Percentiles rank a stretch among this genome's conserved stretches.
These are phyloP conservation scores for Pisolithus marmoratus DNA, from an alignment of 768 basidiomycete genomes.

Conservation along the genomic window DNA sequence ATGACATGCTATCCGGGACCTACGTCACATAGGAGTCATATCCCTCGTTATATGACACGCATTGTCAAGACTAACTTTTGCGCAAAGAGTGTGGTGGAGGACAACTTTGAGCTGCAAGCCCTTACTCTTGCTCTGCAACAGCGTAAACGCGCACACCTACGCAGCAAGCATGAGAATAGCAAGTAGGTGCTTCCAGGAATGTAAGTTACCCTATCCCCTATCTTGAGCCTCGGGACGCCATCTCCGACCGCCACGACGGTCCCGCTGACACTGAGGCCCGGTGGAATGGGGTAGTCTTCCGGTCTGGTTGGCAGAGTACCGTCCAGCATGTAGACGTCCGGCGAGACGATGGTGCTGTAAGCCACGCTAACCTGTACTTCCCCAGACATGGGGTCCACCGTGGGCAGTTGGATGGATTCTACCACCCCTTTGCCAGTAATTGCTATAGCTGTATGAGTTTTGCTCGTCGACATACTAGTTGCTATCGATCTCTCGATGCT, in stretches of 20 bases:
- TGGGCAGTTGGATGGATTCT: slow-evolving; percentile 32
- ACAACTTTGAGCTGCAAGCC: slow-evolving; percentile 35
- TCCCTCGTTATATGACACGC: not conserved
- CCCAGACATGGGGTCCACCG: slow-evolving; percentile 29
- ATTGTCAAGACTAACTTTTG: slow-evolving; percentile 29
- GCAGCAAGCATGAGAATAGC: not conserved
- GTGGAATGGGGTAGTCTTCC: slow-evolving; percentile 27
- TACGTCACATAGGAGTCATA: slow-evolving; percentile 10
- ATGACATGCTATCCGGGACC: slow-evolving; percentile 36
- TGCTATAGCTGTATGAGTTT: slow-evolving; percentile 39
- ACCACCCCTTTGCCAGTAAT: slow-evolving; percentile 30
- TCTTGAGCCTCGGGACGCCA: slow-evolving; percentile 28
- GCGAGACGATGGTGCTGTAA: slow-evolving; percentile 35
- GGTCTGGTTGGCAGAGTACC: slow-evolving; percentile 24
- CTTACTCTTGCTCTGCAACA: slow-evolving; percentile 21
- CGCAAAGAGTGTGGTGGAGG: slow-evolving; percentile 23
- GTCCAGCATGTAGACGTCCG: slow-evolving; percentile 37
- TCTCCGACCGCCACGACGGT: slow-evolving; percentile 32
- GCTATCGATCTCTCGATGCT: too few species aligned
- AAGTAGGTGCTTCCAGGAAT: not conserved
- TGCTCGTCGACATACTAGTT: not conserved
- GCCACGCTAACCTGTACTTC: slow-evolving; percentile 38
- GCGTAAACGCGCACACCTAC: slow-evolving; percentile 26
- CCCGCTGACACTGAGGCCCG: slow-evolving; percentile 37
- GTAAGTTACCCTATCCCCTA: slow-evolving; percentile 37